These are phyloP conservation scores for Boletus speciosus DNA, from an alignment of 768 basidiomycete species.

Conservation along the genomic window DNA sequence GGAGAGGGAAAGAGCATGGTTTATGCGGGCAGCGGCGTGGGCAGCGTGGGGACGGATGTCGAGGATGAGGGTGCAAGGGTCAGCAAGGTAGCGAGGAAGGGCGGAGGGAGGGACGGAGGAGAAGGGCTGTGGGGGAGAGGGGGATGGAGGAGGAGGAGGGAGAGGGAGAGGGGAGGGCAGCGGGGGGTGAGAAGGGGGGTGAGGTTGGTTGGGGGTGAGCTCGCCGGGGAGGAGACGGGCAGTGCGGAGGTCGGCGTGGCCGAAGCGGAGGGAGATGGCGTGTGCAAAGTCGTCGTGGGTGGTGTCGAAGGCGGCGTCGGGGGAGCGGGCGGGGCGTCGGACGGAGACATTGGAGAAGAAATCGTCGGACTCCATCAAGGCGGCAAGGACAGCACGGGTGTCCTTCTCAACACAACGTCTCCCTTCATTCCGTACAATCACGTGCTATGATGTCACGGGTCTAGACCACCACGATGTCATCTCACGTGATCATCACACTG, in stretches of 20 bases:
- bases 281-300: slow-evolving; percentile 47
- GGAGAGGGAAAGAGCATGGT: slow-evolving; percentile 74
- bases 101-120: slow-evolving; percentile 26
- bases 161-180: not conserved
- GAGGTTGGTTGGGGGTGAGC: slow-evolving; percentile 21
- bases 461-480: slow-evolving; percentile 27
- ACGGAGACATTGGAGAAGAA: slow-evolving; percentile 39
- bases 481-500: slow-evolving; percentile 11
- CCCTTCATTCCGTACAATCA: slow-evolving; percentile 8
- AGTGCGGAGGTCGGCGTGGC: slow-evolving; percentile 35
- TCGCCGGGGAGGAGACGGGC: slow-evolving; percentile 34
- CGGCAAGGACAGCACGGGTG: not conserved
- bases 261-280: slow-evolving; percentile 50
- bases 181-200: not conserved
- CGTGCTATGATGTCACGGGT: slow-evolving; percentile 33
- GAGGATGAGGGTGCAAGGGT: slow-evolving; percentile 58
- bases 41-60: slow-evolving; percentile 87
- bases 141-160: not conserved
- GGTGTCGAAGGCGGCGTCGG: slow-evolving; percentile 14
- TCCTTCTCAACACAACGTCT: no score
- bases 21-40: slow-evolving; percentile 62
- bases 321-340: slow-evolving; percentile 11
- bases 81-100: slow-evolving; percentile 32
- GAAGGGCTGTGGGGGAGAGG: slow-evolving; percentile 15
- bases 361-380: slow-evolving; percentile 31